Conservation (phyloP, 805 yeast genomes). For the Candida xyloterini region DNA sequence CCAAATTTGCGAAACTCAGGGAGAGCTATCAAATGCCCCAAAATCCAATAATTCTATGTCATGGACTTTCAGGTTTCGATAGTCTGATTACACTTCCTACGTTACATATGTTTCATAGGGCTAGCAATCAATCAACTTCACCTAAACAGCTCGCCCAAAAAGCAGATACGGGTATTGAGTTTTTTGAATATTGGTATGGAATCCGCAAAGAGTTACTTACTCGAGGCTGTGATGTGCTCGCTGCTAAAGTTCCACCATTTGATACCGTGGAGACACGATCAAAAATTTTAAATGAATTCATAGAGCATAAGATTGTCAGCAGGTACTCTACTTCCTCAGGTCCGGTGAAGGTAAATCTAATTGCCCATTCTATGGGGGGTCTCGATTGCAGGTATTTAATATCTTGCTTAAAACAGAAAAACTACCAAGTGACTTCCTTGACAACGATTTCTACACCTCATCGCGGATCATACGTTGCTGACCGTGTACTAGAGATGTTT, state of each 20-base stretch:
- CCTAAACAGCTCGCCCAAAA: constrained; percentile 8
- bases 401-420: constrained; percentile 44
- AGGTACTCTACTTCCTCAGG: constrained; percentile 27
- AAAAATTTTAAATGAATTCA: constrained; percentile 46
- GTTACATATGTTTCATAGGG: constrained; percentile 7
- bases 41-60: constrained; percentile 77
- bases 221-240: constrained; percentile 65
- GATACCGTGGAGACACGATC: constrained; percentile 76
- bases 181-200: constrained; percentile 80
- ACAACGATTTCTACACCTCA: constrained; percentile 91
- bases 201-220: constrained; percentile 56
- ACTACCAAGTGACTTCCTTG: constrained; percentile 63
- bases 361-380: constrained; percentile 96
- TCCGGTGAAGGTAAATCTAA: constrained; percentile 58
- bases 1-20: constrained; percentile 31
- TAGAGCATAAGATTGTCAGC: constrained; percentile 31
- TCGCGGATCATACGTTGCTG: constrained; percentile 81
- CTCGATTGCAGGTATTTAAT: constrained; percentile 78
- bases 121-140: background rate
- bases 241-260: constrained; percentile 80
- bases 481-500: constrained; percentile 44
- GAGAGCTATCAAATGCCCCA: constrained; percentile 55
- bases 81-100: constrained; percentile 41
- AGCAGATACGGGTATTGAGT: constrained; percentile 32
- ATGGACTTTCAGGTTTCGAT: constrained; percentile 85